Evolutionary conservation across 805 yeast genomes (phyloP).

Genomic region (Kodamaea restingae): DNA sequence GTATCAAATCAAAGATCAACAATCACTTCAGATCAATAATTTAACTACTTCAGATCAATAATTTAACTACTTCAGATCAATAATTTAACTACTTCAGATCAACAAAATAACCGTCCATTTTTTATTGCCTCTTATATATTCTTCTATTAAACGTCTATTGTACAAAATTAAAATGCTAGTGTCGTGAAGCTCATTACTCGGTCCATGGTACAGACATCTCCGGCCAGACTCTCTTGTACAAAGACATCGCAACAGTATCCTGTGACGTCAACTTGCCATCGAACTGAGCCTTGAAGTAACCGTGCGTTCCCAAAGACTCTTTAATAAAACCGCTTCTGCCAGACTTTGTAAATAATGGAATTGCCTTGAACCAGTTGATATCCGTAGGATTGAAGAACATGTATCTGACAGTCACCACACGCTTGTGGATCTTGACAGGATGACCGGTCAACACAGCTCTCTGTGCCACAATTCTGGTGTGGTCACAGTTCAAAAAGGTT

Average conservation of each 20-base stretch:
- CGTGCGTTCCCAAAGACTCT: slow-evolving; percentile 96
- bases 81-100: no score
- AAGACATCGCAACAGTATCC: slow-evolving; percentile 89
- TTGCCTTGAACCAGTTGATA: slow-evolving; percentile 81
- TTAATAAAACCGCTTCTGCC: slow-evolving; percentile 95
- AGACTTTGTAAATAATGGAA: slow-evolving; percentile 86
- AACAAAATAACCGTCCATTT: no score
- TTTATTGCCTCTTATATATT: not conserved
- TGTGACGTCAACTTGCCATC: slow-evolving; percentile 88
- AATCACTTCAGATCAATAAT: no score
- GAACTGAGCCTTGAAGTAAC: slow-evolving; percentile 93
- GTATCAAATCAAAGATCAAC: no score
- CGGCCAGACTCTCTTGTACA: slow-evolving; percentile 95
- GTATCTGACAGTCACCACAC: slow-evolving; percentile 86
- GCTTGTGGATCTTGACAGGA: slow-evolving; percentile 92
- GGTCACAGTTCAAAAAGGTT: slow-evolving; percentile 81
- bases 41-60: no score
- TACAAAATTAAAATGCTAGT: slow-evolving; percentile 8
- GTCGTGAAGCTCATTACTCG: slow-evolving; percentile 12
- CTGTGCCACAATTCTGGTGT: slow-evolving; percentile 79
- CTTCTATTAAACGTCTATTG: slow-evolving; percentile 4
- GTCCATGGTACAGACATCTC: slow-evolving; percentile 35
- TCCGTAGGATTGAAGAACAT: slow-evolving; percentile 95
- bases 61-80: no score
- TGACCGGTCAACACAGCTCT: slow-evolving; percentile 89